These are phyloP conservation scores for Paraphaeosphaeria minitans DNA, from an alignment of 2,329 filamentous ascomycete genomes.

Conservation along the genomic window DNA sequence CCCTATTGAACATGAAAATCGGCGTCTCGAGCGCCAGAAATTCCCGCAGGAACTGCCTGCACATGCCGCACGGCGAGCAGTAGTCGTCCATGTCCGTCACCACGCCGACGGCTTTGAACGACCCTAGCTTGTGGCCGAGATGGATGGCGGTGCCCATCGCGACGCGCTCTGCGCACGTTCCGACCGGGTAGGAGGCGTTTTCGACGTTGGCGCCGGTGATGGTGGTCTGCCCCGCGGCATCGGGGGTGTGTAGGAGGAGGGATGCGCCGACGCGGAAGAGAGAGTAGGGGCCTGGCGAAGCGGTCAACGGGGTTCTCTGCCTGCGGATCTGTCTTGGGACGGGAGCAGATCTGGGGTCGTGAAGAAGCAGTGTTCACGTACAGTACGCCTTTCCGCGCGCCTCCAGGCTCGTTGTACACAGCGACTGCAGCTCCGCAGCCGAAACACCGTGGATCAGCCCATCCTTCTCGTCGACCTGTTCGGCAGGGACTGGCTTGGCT, in stretches of 20 bases:
- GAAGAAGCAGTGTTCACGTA: slow-evolving; percentile 46
- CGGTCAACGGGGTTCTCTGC: too few relatives aligned
- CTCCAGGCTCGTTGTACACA: slow-evolving; percentile 66
- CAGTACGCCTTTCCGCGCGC: slow-evolving; percentile 86
- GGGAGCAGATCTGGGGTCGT: neutral
- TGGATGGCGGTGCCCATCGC: slow-evolving; percentile 78
- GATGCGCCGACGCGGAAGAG: slow-evolving; percentile 88
- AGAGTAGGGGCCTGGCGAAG: slow-evolving; percentile 73
- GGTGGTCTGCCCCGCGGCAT: slow-evolving; percentile 51
- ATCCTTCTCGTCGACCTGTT: slow-evolving; percentile 44
- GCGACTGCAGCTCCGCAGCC: slow-evolving; percentile 65
- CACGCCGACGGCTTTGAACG: slow-evolving; percentile 75
- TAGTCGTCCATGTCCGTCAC: slow-evolving; percentile 70
- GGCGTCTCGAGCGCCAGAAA: slow-evolving; percentile 62
- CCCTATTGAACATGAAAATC: slow-evolving; percentile 90
- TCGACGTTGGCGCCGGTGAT: slow-evolving; percentile 78
- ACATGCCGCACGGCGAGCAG: slow-evolving; percentile 85
- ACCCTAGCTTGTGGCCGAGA: slow-evolving; percentile 53
- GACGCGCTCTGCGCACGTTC: slow-evolving; percentile 94
- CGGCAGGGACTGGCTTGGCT: slow-evolving; percentile 35
- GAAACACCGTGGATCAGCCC: slow-evolving; percentile 60
- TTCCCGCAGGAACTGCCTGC: slow-evolving; percentile 74
- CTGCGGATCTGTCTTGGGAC: neutral
- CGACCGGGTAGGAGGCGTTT: slow-evolving; percentile 90
- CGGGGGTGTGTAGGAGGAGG: slow-evolving; percentile 59